phyloP scores from a whole-genome alignment of 306 rosid genomes.

The Senna tora region DNA sequence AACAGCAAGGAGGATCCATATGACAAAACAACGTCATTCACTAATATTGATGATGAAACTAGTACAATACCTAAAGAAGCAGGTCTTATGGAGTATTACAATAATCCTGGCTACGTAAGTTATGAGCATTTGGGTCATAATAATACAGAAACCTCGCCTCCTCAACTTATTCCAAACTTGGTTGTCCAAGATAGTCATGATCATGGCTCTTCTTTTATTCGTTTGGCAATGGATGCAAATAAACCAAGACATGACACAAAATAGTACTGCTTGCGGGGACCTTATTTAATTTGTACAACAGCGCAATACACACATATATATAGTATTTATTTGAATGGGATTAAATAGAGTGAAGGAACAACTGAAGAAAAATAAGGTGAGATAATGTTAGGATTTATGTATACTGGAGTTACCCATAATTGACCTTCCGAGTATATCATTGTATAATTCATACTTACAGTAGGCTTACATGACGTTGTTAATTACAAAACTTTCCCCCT shows the following conservation, averaged over 20 bases:
- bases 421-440: not conserved
- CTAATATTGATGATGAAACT: conserved; percentile 28
- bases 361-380: not conserved
- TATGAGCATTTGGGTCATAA: conserved; percentile 50
- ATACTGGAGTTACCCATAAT: not conserved
- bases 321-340: not conserved
- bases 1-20: conserved; percentile 58
- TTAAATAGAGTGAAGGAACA: not conserved
- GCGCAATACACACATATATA: not conserved
- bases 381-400: not conserved
- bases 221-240: conserved; percentile 40
- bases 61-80: conserved; percentile 36
- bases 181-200: conserved; percentile 69
- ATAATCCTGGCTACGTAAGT: conserved; percentile 44
- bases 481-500: no score
- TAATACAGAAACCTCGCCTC: conserved; percentile 56
- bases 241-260: not conserved
- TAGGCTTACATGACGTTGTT: no score
- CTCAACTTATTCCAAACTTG: conserved; percentile 54
- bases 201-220: conserved; percentile 55
- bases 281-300: no score
- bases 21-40: conserved; percentile 25
- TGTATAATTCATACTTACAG: not conserved
- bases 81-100: conserved; percentile 49
- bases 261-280: no score